phyloP scores from a whole-genome alignment of 2,329 filamentous ascomycete species.

The Penicillium palitans region DNA sequence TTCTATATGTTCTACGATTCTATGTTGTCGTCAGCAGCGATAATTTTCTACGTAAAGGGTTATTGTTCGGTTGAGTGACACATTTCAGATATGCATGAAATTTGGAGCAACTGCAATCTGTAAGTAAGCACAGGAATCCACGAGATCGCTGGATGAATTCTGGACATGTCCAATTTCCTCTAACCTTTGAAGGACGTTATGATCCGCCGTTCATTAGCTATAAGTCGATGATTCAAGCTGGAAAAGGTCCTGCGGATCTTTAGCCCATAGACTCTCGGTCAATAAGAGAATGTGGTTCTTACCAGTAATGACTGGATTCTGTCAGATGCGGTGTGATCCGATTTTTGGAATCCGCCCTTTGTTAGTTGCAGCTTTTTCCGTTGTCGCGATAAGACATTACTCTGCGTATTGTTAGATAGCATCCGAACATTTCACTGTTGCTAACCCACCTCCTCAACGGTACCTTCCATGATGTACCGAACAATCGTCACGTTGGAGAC shows the following conservation, averaged over 20 bases:
- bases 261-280: neutral
- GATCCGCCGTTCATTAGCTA: neutral
- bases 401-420: slow-evolving; percentile 1
- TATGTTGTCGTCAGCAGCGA: too few species aligned
- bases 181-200: neutral
- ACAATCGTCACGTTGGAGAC: slow-evolving; percentile 1
- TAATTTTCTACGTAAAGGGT: too few species aligned
- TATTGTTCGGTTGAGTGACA: too few species aligned
- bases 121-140: neutral
- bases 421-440: neutral
- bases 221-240: neutral
- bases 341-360: neutral
- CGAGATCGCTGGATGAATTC: neutral
- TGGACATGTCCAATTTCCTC: neutral
- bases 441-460: slow-evolving; percentile 2
- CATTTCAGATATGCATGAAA: too few species aligned
- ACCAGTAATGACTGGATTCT: neutral
- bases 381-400: slow-evolving; percentile 3
- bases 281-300: neutral
- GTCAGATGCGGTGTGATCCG: neutral
- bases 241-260: neutral
- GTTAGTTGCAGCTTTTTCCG: slow-evolving; percentile 1
- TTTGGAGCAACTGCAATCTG: too few species aligned
- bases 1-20: too few species aligned
- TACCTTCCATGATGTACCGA: slow-evolving; percentile 5